Conservation (phyloP, 352 stramenopile genomes). For the Pythium angustatum region DNA sequence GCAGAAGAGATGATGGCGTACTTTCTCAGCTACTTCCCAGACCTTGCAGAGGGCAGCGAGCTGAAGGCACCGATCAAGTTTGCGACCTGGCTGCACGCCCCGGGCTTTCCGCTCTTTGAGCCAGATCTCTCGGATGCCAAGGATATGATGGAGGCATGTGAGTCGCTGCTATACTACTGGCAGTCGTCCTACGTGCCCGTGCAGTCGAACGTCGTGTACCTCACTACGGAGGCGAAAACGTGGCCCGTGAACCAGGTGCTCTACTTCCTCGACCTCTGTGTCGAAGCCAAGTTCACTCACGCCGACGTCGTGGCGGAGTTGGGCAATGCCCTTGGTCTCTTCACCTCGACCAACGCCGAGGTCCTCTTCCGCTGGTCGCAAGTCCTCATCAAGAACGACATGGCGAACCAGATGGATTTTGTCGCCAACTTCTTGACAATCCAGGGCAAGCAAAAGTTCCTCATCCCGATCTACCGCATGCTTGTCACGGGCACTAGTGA, state of each 20-base stretch:
- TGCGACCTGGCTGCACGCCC: conserved; percentile 64
- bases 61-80: conserved; percentile 68
- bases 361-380: conserved; percentile 68
- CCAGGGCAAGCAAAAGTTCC: conserved; percentile 84
- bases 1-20: conserved; percentile 70
- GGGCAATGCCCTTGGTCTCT: conserved; percentile 56
- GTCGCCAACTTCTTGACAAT: conserved; percentile 60
- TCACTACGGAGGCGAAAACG: conserved; percentile 55
- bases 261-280: conserved; percentile 72
- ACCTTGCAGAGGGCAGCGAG: conserved; percentile 50
- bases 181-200: conserved; percentile 46
- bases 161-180: conserved; percentile 70
- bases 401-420: conserved; percentile 43
- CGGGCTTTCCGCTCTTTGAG: conserved; percentile 56
- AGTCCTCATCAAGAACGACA: conserved; percentile 65
- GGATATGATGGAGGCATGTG: conserved; percentile 70
- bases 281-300: conserved; percentile 44
- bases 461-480: conserved; percentile 69
- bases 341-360: conserved; percentile 60
- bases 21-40: conserved; percentile 68
- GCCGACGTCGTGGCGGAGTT: conserved; percentile 48
- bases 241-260: conserved; percentile 64
- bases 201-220: conserved; percentile 61
- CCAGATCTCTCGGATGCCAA: conserved; percentile 66
- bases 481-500: conserved; percentile 47